Evolutionary conservation across 1,139 yeast genomes (phyloP).

Genomic region (Lodderomyces theae): DNA sequence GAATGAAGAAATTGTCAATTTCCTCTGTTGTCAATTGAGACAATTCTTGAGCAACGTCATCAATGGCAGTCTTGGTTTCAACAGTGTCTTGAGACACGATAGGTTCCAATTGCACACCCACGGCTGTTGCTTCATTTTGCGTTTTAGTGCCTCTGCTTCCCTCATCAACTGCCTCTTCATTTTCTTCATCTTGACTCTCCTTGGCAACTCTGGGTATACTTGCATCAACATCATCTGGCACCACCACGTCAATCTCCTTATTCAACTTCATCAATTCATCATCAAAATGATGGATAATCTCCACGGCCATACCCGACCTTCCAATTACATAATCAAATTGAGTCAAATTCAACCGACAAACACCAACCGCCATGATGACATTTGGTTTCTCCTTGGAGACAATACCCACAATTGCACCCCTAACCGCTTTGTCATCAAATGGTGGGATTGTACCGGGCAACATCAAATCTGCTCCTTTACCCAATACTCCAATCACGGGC

Average conservation of each 20-base stretch:
- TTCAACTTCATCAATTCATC: constrained; percentile 54
- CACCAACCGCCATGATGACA: constrained; percentile 75
- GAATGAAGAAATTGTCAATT: constrained; percentile 71
- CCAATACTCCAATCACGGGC: constrained; percentile 60
- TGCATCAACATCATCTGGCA: constrained; percentile 31
- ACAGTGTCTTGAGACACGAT: no score
- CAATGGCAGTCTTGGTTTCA: constrained; percentile 20
- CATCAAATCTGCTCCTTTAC: constrained; percentile 88
- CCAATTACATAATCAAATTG: constrained; percentile 47
- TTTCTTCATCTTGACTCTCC: constrained; percentile 15
- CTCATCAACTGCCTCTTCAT: constrained; percentile 1
- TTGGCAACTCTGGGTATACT: constrained; percentile 21
- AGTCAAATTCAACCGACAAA: constrained; percentile 52
- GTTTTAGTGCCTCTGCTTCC: neutral
- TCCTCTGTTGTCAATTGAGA: constrained; percentile 54
- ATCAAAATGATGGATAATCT: constrained; percentile 50
- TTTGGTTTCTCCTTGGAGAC: constrained; percentile 59
- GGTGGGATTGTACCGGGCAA: constrained; percentile 87
- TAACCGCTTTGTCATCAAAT: constrained; percentile 46
- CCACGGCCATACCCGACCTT: constrained; percentile 65
- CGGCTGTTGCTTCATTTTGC: neutral
- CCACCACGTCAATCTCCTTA: constrained; percentile 42
- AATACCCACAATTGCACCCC: constrained; percentile 69
- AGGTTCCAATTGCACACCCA: no score
- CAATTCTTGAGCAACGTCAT: constrained; percentile 12